Evolutionary conservation across 23 red algal species (phyloP).

Genomic region (Agarophyton chilense): DNA sequence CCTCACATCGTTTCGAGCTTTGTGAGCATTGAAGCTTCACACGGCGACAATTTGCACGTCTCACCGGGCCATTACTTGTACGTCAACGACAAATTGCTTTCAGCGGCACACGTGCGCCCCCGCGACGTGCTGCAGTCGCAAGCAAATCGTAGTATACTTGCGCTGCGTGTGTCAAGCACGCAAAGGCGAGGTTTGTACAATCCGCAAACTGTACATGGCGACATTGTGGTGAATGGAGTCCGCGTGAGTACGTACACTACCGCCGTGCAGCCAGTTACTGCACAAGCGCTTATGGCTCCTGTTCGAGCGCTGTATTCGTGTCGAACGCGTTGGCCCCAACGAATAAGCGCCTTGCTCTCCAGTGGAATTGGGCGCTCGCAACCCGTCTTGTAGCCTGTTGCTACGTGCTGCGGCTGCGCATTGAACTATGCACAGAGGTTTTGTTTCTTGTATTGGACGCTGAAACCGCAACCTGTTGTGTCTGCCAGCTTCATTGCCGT

Average conservation of each 20-base stretch:
- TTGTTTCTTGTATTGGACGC: not conserved
- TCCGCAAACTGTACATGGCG: slow-evolving; percentile 3
- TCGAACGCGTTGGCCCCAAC: slow-evolving; percentile 1
- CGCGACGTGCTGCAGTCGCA: slow-evolving; percentile 20
- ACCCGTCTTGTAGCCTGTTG: not conserved
- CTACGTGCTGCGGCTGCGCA: not conserved
- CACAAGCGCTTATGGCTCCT: not conserved
- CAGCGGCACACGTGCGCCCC: slow-evolving; percentile 35
- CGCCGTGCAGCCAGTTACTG: slow-evolving; percentile 3
- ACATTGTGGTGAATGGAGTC: slow-evolving; percentile 13
- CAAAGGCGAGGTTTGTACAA: slow-evolving; percentile 11
- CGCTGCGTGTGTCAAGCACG: not conserved
- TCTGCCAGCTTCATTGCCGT: not conserved
- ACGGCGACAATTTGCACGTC: slow-evolving; percentile 20
- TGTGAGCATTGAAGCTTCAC: slow-evolving; percentile 26
- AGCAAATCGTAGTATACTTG: not conserved
- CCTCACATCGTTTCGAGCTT: not conserved
- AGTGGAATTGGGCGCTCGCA: not conserved
- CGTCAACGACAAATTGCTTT: slow-evolving; percentile 14
- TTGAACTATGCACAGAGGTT: not conserved
- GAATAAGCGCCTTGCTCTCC: not conserved
- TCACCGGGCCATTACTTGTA: slow-evolving; percentile 58
- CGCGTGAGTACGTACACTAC: slow-evolving; percentile 16
- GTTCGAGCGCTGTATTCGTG: slow-evolving; percentile 3
- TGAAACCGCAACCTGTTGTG: not conserved